Evolutionary conservation across 2,329 filamentous ascomycete species (phyloP).

Genomic region (Colletotrichum karsti): DNA sequence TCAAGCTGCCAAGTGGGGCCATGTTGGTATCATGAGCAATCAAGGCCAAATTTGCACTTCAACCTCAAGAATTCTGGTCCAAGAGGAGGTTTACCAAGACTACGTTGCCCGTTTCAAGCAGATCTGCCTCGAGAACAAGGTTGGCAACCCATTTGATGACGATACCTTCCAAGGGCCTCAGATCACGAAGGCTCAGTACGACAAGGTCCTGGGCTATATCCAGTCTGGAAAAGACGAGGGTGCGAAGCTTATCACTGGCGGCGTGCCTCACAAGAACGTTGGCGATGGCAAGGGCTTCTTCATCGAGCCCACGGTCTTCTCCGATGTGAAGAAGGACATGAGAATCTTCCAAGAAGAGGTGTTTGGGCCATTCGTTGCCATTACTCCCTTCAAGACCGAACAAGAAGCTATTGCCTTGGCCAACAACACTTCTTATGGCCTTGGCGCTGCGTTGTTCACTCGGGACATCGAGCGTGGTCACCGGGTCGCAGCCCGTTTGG

Average conservation of each 20-base stretch:
- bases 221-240: conserved; percentile 75
- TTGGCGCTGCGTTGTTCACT: conserved; percentile 70
- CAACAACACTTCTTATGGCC: conserved; percentile 66
- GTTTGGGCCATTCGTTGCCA: conserved; percentile 53
- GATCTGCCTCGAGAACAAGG: conserved; percentile 65
- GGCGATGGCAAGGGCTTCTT: conserved; percentile 53
- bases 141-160: conserved; percentile 76
- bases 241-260: conserved; percentile 72
- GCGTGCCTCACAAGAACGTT: conserved; percentile 47
- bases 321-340: conserved; percentile 50
- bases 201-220: conserved; percentile 75
- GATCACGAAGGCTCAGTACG: conserved; percentile 75
- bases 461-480: conserved; percentile 61
- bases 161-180: conserved; percentile 80
- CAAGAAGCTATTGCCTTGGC: conserved; percentile 51
- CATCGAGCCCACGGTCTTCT: conserved; percentile 55
- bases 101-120: conserved; percentile 71
- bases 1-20: conserved; percentile 70
- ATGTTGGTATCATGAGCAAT: conserved; percentile 64
- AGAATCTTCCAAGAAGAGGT: conserved; percentile 55
- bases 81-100: conserved; percentile 66
- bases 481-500: conserved; percentile 61
- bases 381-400: conserved; percentile 51
- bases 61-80: conserved; percentile 71
- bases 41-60: conserved; percentile 73